Conservation (phyloP, 2,329 filamentous ascomycete species). For the Colletotrichum incanum region DNA sequence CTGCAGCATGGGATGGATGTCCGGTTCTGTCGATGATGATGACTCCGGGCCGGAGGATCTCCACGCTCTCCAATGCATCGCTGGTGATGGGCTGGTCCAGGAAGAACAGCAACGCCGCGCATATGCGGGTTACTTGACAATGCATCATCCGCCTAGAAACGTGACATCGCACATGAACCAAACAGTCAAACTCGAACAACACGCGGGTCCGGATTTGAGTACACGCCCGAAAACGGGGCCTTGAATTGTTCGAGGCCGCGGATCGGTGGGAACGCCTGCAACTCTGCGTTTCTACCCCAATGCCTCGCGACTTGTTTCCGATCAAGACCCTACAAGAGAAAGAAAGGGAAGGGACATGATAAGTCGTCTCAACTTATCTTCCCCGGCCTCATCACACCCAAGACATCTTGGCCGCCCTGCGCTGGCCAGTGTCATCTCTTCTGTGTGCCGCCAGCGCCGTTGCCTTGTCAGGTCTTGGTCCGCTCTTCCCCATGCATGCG, state of each 20-base stretch:
- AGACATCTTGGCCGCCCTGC: conserved; percentile 24
- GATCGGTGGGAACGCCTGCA: conserved; percentile 26
- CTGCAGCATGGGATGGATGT: conserved; percentile 3
- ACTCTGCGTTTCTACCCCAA: conserved; percentile 21
- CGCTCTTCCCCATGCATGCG: neutral
- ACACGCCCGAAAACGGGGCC: neutral
- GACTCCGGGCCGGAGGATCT: conserved; percentile 17
- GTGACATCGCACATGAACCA: neutral
- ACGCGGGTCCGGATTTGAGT: neutral
- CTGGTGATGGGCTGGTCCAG: conserved; percentile 2
- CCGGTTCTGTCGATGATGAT: conserved; percentile 7
- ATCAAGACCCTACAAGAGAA: conserved; percentile 1
- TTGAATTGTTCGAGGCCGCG: conserved; percentile 1
- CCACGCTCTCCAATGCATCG: conserved; percentile 10
- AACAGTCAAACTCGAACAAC: neutral
- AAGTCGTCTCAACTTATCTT: conserved; percentile 11
- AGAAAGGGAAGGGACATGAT: too few relatives aligned
- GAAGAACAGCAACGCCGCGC: neutral
- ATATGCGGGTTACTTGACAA: neutral
- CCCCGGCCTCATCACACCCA: neutral
- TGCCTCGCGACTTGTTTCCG: conserved; percentile 23
- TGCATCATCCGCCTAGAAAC: conserved; percentile 8
- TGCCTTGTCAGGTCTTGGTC: conserved; percentile 13
- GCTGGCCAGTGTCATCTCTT: conserved; percentile 33
- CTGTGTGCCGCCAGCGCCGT: conserved; percentile 3